Base-by-base conservation (phyloP, 805 yeast genomes). In the Lachancea waltii region DNA sequence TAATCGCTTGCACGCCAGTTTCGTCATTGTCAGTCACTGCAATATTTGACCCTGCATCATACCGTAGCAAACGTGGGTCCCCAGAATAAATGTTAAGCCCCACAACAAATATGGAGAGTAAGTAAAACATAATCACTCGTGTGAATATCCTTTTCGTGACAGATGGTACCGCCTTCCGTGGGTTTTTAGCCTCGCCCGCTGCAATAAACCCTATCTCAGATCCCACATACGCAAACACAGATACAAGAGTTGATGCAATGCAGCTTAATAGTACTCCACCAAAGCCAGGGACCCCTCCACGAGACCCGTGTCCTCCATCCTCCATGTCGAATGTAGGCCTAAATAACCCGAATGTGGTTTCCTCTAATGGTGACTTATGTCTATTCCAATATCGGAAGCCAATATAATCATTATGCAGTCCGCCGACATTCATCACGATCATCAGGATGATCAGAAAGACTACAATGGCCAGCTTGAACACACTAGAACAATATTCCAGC, bases 141-240 rank as follows among this genome's bases (percentile, higher is more conserved):
- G 83, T 79, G 53, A 81, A 83, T 2, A 81, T 84, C 48, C 79
- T 67, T 49, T 69, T 75, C 1, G 89, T 79, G 1, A 87, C 89
- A 11, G 77, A 68, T 1, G 90, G 89, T 11, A 83, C 65, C 0
- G 89, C 78, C 44, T 69, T 74, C 47, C 90, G 65, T 5, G 92
- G 90, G 43, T 81, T 79, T 46, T 79, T 66, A 13, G 86, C 81
- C 56, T 83, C 94, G 56, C 86, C 81, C 1, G 89, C 86, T 3
- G 89, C 87, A 38, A 82, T 75, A 44, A 82, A 76, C 13, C 84
- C 87, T 47, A 79, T 77, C 47, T 83, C 92, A 1, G 86, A 79
- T 0, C 92, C 92, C 32, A 79, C 75, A 52, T 80, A 84, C 0
- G 90, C 80, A 54, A 79, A 84, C 0, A 81, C 66, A 0, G 85